phyloP scores from a whole-genome alignment of 2,329 filamentous ascomycete species.

The Fusarium xyrophilum region DNA sequence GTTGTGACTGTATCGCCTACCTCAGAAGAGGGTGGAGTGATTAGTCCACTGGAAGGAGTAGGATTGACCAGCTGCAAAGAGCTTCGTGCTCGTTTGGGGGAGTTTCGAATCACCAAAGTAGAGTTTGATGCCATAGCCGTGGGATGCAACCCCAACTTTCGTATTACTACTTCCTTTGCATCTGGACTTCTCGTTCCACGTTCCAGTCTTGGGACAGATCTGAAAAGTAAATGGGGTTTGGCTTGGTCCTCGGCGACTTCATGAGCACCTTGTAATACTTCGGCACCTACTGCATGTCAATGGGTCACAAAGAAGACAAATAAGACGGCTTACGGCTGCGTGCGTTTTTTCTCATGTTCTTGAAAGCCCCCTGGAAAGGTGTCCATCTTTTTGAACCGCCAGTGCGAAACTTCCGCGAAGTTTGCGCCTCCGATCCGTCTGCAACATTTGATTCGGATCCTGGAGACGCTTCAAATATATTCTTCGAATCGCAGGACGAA shows the following conservation, averaged over 20 bases:
- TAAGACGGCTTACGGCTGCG: conserved; percentile 32
- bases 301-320: not conserved
- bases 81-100: conserved; percentile 30
- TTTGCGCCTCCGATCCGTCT: conserved; percentile 11
- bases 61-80: conserved; percentile 39
- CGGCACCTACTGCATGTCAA: conserved; percentile 34
- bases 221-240: conserved; percentile 1
- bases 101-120: conserved; percentile 41
- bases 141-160: conserved; percentile 39
- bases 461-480: conserved; percentile 10
- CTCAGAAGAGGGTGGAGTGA: conserved; percentile 41
- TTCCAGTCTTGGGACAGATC: not conserved
- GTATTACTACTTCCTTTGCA: conserved; percentile 37
- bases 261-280: conserved; percentile 29
- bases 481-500: conserved; percentile 23
- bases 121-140: conserved; percentile 39
- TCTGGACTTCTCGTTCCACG: conserved; percentile 29
- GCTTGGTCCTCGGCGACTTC: not conserved
- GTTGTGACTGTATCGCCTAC: conserved; percentile 39
- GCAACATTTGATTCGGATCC: conserved; percentile 1
- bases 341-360: conserved; percentile 44
- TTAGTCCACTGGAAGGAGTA: conserved; percentile 22
- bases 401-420: conserved; percentile 37
- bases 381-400: conserved; percentile 46
- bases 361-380: conserved; percentile 47